phyloP scores from a whole-genome alignment of 2,329 filamentous ascomycete genomes.

The Aureobasidium lini region DNA sequence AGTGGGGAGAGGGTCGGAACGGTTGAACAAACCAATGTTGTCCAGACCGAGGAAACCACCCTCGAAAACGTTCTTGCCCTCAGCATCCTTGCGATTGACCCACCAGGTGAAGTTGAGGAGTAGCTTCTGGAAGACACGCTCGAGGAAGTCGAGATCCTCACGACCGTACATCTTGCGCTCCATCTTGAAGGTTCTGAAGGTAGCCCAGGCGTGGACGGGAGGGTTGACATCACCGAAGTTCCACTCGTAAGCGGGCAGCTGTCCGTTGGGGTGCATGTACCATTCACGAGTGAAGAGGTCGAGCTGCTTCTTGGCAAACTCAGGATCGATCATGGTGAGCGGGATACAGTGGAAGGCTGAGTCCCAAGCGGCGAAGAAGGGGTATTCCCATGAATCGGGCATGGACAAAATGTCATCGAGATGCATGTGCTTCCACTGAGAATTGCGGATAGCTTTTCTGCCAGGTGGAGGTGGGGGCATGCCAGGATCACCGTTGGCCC shows the following conservation, averaged over 20 bases:
- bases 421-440: slow-evolving; percentile 89
- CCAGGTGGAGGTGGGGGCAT: slow-evolving; percentile 78
- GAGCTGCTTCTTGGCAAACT: slow-evolving; percentile 96
- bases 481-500: slow-evolving; percentile 86
- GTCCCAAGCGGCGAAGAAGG: slow-evolving; percentile 97
- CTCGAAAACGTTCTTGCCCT: slow-evolving; percentile 96
- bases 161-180: slow-evolving; percentile 95
- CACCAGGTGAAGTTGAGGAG: slow-evolving; percentile 98
- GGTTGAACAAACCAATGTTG: slow-evolving; percentile 96
- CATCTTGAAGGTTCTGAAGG: slow-evolving; percentile 95
- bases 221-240: slow-evolving; percentile 97
- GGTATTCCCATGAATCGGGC: slow-evolving; percentile 98
- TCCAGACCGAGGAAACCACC: slow-evolving; percentile 92
- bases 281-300: slow-evolving; percentile 94
- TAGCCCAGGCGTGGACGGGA: slow-evolving; percentile 92
- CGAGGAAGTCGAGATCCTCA: slow-evolving; percentile 90
- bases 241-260: slow-evolving; percentile 91
- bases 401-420: slow-evolving; percentile 93
- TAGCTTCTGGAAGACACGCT: slow-evolving; percentile 93
- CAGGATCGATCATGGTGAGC: slow-evolving; percentile 92
- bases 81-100: slow-evolving; percentile 92
- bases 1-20: slow-evolving; percentile 87
- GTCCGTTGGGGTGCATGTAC: slow-evolving; percentile 98
- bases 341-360: slow-evolving; percentile 96
- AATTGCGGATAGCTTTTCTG: slow-evolving; percentile 75